A percentile compares a stretch with the other conserved stretches of the same genome.
phyloP scores from a whole-genome alignment of 331 rosid species.

The Acacia concinna region DNA sequence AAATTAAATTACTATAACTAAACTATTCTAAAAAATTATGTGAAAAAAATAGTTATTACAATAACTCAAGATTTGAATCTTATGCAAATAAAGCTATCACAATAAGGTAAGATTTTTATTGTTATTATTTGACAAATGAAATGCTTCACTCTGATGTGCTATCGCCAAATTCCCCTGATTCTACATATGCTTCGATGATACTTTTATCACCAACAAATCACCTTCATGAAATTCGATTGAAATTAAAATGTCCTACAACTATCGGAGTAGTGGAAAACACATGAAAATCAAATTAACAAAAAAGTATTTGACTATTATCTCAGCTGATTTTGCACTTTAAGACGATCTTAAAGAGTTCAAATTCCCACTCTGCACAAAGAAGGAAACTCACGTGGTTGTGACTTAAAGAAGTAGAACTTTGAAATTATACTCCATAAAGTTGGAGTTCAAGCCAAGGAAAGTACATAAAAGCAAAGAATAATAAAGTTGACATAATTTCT shows the following conservation, averaged over 20 bases:
- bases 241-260: not conserved
- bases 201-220: conserved; percentile 13
- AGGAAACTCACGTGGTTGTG: conserved; percentile 3
- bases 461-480: not conserved
- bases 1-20: too few relatives aligned
- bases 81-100: too few relatives aligned
- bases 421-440: not conserved
- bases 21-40: too few relatives aligned
- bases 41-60: too few relatives aligned
- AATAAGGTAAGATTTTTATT: too few relatives aligned
- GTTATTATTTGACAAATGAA: too few relatives aligned
- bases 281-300: not conserved
- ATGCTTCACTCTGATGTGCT: conserved; percentile 13
- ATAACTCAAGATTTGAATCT: too few relatives aligned
- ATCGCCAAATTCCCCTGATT: not conserved
- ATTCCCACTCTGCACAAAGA: not conserved
- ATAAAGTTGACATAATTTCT: not conserved
- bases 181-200: not conserved
- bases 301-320: not conserved
- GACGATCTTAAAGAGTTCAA: not conserved
- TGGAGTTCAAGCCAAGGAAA: not conserved
- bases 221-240: conserved; percentile 26
- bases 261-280: not conserved
- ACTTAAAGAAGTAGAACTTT: not conserved
- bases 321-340: not conserved